Evolutionary conservation across 225 moss, liverwort and hornwort genomes (phyloP), one percentile per base, ranked within the genome.

Genomic region (Ulota crispa): DNA sequence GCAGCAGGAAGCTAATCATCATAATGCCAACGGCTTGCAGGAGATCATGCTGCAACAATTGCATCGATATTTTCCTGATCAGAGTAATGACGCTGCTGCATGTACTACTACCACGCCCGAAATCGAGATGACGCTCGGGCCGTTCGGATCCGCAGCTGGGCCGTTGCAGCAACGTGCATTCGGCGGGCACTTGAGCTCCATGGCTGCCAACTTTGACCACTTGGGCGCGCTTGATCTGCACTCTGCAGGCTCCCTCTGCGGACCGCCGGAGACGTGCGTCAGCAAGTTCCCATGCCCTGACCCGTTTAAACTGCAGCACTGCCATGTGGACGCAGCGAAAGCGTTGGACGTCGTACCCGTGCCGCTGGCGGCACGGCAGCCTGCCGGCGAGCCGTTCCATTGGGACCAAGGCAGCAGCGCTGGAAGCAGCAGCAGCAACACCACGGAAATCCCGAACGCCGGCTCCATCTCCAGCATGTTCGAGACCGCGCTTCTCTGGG

Each of bases 351-450:
- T 18, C 50, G 50, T 61, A 21, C 45, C 68, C n/a, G 31, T 21
- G 6, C 74, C 67, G 27, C 70, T 47, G 47, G 45, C 70, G 9
- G 70, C 47, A 34, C 80, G 34, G 70, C 68, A 41, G 14, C 68
- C 23, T 0, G 2, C 30, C 14, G 34, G 36, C 36, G 32, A 60
- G 23, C 7, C 61, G 4, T 80, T 64, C 57, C 80, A 85, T 56
- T 86, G 89, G 91, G 86, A 87, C 47, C 85, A 80, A 47, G 84
- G 81, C 64, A 89, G 86, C 27, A 90, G 89, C 59, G 90, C 85
- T 47, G 89, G 89, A 55, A 88, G 90, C 57, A 90, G 88, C 78
- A 90, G 81, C 18, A 91, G 91, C 71, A 89, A 87, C 70, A 91
- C 82, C 54, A 92, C 87, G 8, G 80, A 83, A 36, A 85, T 85